A percentile compares a stretch with the other conserved stretches of the same genome.
Evolutionary conservation across 2,329 filamentous ascomycete species (phyloP).

Genomic region (Trichoderma sp.): DNA sequence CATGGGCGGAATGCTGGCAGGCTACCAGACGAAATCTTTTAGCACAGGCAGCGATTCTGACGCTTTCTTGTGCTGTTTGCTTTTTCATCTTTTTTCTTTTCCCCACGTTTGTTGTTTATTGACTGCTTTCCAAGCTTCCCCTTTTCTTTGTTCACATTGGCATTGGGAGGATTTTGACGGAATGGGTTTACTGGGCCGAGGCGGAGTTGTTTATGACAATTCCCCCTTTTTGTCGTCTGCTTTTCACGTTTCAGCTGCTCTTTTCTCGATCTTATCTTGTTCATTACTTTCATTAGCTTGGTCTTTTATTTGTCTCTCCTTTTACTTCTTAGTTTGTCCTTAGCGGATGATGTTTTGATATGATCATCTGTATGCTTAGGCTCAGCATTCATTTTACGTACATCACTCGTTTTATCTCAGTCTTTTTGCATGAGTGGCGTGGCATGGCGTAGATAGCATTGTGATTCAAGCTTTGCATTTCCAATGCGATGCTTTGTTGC

Average conservation of each 20-base stretch:
- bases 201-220: constrained; percentile 9
- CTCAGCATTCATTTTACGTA: neutral
- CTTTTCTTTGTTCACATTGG: neutral
- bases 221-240: neutral
- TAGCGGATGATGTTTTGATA: neutral
- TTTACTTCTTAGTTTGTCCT: neutral
- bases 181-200: neutral
- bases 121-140: neutral
- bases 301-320: neutral
- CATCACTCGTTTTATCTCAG: neutral
- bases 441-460: neutral
- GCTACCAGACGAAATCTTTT: constrained; percentile 7
- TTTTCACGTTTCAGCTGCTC: neutral
- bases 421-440: neutral
- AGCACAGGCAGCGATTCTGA: neutral
- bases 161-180: neutral
- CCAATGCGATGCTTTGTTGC: neutral
- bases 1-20: constrained; percentile 23
- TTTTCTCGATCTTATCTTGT: neutral
- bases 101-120: neutral
- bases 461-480: neutral
- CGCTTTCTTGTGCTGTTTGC: neutral
- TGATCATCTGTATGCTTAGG: neutral
- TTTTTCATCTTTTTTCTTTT: neutral
- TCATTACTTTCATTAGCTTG: neutral